A percentile compares a stretch with the other conserved stretches of the same genome.
Conservation (phyloP, 2,329 filamentous ascomycete genomes). For the Pseudopyricularia cyperi region DNA sequence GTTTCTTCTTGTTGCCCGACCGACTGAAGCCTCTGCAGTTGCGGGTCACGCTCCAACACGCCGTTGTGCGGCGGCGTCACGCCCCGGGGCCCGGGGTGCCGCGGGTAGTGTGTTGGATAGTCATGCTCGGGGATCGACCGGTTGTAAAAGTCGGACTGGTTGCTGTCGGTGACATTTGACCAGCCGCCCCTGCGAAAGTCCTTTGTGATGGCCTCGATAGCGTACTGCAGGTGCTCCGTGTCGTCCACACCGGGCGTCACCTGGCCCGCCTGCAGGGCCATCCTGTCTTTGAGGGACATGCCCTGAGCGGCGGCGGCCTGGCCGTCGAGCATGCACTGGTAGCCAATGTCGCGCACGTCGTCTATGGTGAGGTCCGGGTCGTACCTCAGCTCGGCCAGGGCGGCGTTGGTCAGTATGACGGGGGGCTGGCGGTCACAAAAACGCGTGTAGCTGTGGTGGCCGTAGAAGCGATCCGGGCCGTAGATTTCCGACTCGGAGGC, state of each 20-base stretch:
- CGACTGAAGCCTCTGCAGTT: not conserved
- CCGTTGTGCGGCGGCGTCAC: not conserved
- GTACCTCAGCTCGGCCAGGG: constrained; percentile 9
- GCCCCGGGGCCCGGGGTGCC: not conserved
- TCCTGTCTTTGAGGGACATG: constrained; percentile 34
- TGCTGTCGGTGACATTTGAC: not conserved
- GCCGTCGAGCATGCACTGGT: constrained; percentile 3
- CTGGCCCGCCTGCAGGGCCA: constrained; percentile 33
- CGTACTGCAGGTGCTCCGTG: constrained; percentile 78
- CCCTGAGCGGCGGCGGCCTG: constrained; percentile 3
- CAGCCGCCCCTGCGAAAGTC: constrained; percentile 25
- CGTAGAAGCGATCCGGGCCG: constrained; percentile 15
- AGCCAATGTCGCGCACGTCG: constrained; percentile 7
- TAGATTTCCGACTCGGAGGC: constrained; percentile 28
- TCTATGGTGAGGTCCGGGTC: constrained; percentile 8
- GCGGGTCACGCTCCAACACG: not conserved
- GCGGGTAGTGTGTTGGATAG: not conserved
- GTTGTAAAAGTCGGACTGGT: not conserved
- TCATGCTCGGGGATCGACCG: not conserved
- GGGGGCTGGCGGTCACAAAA: constrained; percentile 5
- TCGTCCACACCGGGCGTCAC: constrained; percentile 72
- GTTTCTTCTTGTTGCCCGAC: not conserved
- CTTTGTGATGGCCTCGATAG: constrained; percentile 73
- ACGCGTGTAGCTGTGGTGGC: constrained; percentile 1
- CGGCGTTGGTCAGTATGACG: constrained; percentile 12